Evolutionary conservation across 306 rosid genomes (phyloP), one percentile per base, ranked within the genome.

Genomic region (Ormosia emarginata): DNA sequence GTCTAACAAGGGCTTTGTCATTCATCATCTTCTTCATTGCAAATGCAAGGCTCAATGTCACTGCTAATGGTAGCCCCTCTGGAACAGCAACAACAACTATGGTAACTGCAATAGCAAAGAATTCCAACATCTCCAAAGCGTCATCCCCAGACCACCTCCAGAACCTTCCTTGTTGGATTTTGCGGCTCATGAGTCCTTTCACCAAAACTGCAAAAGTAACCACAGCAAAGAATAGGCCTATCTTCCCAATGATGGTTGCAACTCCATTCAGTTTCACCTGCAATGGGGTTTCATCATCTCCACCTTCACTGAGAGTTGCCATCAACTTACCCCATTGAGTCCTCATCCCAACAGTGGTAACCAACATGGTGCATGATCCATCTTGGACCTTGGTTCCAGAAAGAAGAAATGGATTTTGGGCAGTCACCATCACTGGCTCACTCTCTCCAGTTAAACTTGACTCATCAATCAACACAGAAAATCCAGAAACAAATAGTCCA

Each of bases 1-100:
- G 89, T 30, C 99, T 89, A 10, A 95, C 99, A 29, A 95, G 91
- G 4, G 99, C 99, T 70, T 91, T 95, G 34, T 95, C 98, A 68
- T 95, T 93, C 99, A 95, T 95, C 99, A 95, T 95, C 69, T 93
- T 91, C 83, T 95, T 92, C 98, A 95, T 95, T 59, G 99, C 98
- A 72, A 95, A 95, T 11, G 98, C 99, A 85, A 95, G 99, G 18
- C 99, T 95, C 74, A 95, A 78, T 50, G 97, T 95, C 74, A 95
- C 97, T 40, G 99, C 97, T 78, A 95, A 79, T 13, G 99, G 99
- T 46, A 95, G 67, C 78, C 99, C 98, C 49, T 95, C 99, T 0
- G 99, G 98, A 4, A 95, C 99, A 15, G 99, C 99, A 64, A 95
- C 97, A 53, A 95, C 98, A 73, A 95, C 97, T 34, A 95, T 95